Evolutionary conservation across 495 filamentous ascomycete genomes (phyloP).

Genomic region (Evansstolkia leycettana): DNA sequence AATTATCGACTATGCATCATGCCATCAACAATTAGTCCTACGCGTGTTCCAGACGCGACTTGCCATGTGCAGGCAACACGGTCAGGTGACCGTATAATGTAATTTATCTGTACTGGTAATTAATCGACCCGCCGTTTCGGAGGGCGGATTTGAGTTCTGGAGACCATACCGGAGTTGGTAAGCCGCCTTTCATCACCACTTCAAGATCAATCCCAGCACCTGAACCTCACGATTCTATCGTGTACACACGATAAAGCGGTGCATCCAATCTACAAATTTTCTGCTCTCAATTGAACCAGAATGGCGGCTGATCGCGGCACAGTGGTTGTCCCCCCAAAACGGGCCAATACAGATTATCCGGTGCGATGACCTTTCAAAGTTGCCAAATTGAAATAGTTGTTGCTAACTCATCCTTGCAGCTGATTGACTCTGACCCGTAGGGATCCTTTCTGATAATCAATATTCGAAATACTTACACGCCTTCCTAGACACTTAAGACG

Average conservation of each 20-base stretch:
- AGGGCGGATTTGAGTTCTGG: no score
- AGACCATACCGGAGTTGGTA: conserved; percentile 13
- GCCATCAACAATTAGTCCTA: no score
- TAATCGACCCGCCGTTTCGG: no score
- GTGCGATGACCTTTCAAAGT: conserved; percentile 38
- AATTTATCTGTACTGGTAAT: no score
- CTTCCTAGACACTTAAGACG: conserved; percentile 72
- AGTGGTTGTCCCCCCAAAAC: conserved; percentile 63
- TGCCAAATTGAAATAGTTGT: conserved; percentile 4
- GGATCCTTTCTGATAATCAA: conserved; percentile 15
- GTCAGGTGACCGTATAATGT: no score
- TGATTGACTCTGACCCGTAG: conserved; percentile 98
- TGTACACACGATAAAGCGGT: no score
- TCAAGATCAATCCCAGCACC: conserved; percentile 6
- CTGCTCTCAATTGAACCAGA: conserved; percentile 4
- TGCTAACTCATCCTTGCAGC: conserved; percentile 39
- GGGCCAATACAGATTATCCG: conserved; percentile 63
- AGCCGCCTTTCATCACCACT: conserved; percentile 8
- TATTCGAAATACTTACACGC: conserved; percentile 11
- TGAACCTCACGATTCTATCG: no score
- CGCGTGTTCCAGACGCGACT: no score
- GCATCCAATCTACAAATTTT: neutral
- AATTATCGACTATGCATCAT: no score
- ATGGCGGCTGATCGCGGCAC: conserved; percentile 50
- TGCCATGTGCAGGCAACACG: no score